Evolutionary conservation across 1,284 basidiomycete genomes (phyloP).

Genomic region (Ganoderma resinaceum): DNA sequence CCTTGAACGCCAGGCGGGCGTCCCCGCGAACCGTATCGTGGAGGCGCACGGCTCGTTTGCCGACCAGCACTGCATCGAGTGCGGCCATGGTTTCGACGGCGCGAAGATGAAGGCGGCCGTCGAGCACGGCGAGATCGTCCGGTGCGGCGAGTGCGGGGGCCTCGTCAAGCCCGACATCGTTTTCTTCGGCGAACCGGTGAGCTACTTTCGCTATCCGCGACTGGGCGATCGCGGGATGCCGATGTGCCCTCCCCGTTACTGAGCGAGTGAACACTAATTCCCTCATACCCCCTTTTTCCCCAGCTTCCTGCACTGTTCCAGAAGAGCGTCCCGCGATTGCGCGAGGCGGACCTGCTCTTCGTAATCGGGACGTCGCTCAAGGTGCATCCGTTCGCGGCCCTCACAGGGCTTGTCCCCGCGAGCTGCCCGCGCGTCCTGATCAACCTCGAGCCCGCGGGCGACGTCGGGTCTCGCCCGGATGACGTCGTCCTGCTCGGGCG

Average conservation of each 20-base stretch:
- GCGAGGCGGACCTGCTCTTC: conserved; percentile 84
- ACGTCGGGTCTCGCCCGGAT: conserved; percentile 59
- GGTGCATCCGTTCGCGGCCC: conserved; percentile 79
- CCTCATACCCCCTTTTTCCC: not conserved
- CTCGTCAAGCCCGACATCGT: conserved; percentile 93
- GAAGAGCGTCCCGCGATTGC: conserved; percentile 52
- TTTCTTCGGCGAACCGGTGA: conserved; percentile 89
- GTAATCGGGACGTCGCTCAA: conserved; percentile 93
- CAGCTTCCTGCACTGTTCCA: conserved; percentile 71
- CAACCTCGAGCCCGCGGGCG: conserved; percentile 72
- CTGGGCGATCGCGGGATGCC: not conserved
- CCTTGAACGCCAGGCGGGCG: conserved; percentile 86
- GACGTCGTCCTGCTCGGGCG: conserved; percentile 72
- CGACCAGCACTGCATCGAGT: conserved; percentile 81
- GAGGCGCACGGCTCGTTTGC: conserved; percentile 97
- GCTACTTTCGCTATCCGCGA: conserved; percentile 32
- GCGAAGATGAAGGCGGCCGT: conserved; percentile 75
- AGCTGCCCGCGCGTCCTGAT: conserved; percentile 72
- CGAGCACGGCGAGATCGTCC: conserved; percentile 63
- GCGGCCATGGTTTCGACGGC: conserved; percentile 63
- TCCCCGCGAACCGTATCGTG: conserved; percentile 78
- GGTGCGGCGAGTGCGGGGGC: conserved; percentile 70
- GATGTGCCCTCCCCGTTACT: not conserved
- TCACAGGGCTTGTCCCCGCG: conserved; percentile 56
- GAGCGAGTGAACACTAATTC: not conserved